Evolutionary conservation across 257 asterid species (phyloP).

Genomic region (Capsicum rhomboideum): DNA sequence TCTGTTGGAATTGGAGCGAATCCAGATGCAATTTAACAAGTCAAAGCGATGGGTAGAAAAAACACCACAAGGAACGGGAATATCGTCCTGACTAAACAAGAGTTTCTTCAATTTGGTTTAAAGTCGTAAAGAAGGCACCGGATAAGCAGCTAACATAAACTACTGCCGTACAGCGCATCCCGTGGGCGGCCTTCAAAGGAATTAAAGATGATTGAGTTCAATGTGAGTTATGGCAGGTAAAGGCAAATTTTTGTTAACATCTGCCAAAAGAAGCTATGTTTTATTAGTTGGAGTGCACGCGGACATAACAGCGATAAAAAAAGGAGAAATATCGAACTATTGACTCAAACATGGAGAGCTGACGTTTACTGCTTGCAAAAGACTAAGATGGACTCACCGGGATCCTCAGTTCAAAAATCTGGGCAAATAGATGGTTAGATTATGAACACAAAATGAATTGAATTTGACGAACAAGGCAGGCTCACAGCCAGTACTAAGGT

Average conservation of each 20-base stretch:
- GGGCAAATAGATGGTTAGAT: background rate
- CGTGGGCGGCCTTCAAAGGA: background rate
- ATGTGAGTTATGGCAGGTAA: background rate
- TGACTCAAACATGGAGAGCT: background rate
- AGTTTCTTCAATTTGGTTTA: too few species aligned
- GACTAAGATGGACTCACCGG: background rate
- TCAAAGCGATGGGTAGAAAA: too few species aligned
- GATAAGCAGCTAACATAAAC: too few species aligned
- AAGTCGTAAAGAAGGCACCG: too few species aligned
- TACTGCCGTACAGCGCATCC: too few species aligned
- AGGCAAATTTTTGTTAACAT: background rate
- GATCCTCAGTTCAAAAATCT: background rate
- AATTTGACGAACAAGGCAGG: background rate
- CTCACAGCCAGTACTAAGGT: background rate
- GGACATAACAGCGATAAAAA: background rate
- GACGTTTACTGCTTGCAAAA: background rate
- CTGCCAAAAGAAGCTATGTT: background rate
- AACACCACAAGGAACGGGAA: too few species aligned
- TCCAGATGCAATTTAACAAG: too few species aligned
- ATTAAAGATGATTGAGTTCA: background rate
- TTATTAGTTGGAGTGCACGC: background rate
- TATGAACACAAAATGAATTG: background rate
- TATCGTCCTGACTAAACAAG: too few species aligned
- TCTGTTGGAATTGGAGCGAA: too few species aligned
- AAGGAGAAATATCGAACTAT: background rate